Evolutionary conservation across 202 grass and related monocot genomes (phyloP).

Genomic region (Schoenoplectus triqueter): DNA sequence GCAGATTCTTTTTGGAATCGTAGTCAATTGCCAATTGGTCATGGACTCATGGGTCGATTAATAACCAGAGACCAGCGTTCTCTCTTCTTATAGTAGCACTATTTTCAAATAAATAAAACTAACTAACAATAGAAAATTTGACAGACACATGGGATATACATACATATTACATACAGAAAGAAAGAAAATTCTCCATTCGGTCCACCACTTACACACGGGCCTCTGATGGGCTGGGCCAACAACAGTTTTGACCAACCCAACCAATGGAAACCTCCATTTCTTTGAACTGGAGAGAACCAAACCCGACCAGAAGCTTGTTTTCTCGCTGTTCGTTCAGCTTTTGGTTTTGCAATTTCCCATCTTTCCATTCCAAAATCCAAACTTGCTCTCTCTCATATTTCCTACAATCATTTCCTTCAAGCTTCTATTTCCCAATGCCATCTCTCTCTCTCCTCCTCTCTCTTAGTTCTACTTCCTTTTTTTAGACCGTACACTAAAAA

Average conservation of each 20-base stretch:
- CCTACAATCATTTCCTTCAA: neutral
- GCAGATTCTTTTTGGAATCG: too few species aligned
- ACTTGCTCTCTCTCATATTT: neutral
- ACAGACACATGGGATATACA: too few species aligned
- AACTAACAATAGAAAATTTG: too few species aligned
- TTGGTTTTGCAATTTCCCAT: neutral
- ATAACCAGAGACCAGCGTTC: too few species aligned
- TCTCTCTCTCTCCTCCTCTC: neutral
- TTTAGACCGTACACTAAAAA: constrained; percentile 18
- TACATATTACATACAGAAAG: too few species aligned
- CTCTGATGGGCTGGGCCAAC: neutral
- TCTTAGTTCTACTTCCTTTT: constrained; percentile 20
- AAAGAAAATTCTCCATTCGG: neutral
- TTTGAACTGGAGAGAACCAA: neutral
- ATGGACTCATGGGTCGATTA: too few species aligned
- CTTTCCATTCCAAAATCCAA: neutral
- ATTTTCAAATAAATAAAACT: too few species aligned
- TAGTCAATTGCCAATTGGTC: too few species aligned
- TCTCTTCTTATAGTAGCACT: too few species aligned
- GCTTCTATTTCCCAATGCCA: constrained; percentile 25
- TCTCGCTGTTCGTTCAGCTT: neutral
- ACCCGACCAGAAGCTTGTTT: too few species aligned
- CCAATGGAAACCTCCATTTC: neutral
- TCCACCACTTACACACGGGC: neutral
- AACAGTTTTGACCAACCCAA: too few species aligned